phyloP scores from a whole-genome alignment of 2,329 filamentous ascomycete genomes.

The Bipolaris bicolor region DNA sequence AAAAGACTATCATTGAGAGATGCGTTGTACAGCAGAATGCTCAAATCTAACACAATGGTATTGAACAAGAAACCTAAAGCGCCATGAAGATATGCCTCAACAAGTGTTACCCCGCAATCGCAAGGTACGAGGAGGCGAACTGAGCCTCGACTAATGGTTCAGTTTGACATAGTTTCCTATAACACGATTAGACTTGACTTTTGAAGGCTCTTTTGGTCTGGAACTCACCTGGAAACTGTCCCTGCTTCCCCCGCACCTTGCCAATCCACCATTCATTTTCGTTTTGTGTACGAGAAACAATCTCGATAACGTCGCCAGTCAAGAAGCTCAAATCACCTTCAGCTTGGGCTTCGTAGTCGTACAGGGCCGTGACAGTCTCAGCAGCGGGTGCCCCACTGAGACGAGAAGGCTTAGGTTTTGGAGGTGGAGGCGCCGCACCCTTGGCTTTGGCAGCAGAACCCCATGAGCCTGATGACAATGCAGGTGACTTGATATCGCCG shows the following conservation, averaged over 20 bases:
- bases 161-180: slow-evolving; percentile 53
- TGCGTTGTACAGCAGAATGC: slow-evolving; percentile 3
- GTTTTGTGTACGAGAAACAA: slow-evolving; percentile 80
- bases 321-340: slow-evolving; percentile 92
- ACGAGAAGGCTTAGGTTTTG: slow-evolving; percentile 70
- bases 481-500: slow-evolving; percentile 34
- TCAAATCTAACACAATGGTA: slow-evolving; percentile 9
- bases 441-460: slow-evolving; percentile 56
- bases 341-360: slow-evolving; percentile 95
- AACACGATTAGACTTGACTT: slow-evolving; percentile 30
- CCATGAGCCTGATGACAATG: slow-evolving; percentile 48
- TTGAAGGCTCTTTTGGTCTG: background rate
- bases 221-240: slow-evolving; percentile 89
- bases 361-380: slow-evolving; percentile 87
- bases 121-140: background rate
- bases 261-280: slow-evolving; percentile 98
- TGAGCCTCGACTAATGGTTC: slow-evolving; percentile 31
- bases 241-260: slow-evolving; percentile 76
- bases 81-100: slow-evolving; percentile 6
- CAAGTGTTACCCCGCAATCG: slow-evolving; percentile 22
- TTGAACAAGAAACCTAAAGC: slow-evolving; percentile 1
- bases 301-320: slow-evolving; percentile 88
- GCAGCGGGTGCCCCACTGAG: slow-evolving; percentile 68
- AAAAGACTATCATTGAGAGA: slow-evolving; percentile 2
- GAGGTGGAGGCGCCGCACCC: slow-evolving; percentile 57